These are phyloP conservation scores for Cladosporium sp. DNA, from an alignment of 2,329 filamentous ascomycete species.

Conservation along the genomic window DNA sequence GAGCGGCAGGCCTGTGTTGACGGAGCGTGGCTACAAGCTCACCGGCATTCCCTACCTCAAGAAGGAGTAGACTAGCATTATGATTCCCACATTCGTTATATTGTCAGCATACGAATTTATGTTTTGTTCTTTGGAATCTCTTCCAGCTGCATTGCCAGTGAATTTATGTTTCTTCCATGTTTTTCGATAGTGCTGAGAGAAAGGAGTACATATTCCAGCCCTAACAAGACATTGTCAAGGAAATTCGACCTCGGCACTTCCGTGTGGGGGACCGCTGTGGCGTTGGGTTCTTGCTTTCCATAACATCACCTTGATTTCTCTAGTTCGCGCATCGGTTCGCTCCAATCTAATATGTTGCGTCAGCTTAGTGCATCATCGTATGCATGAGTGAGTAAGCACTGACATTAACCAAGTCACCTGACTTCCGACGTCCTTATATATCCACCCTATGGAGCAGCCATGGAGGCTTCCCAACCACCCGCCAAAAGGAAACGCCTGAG, in stretches of 20 bases:
- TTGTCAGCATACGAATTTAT: background rate
- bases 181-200: background rate
- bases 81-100: background rate
- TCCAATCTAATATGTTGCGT: background rate
- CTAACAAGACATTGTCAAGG: background rate
- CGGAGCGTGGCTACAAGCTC: constrained; percentile 47
- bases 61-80: constrained; percentile 4
- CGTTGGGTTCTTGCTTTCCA: background rate
- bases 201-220: background rate
- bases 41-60: constrained; percentile 52
- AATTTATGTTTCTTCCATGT: background rate
- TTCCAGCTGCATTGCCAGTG: background rate
- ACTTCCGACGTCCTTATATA: background rate
- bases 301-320: background rate
- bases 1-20: constrained; percentile 41
- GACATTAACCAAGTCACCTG: background rate
- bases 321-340: background rate
- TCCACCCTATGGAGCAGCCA: background rate
- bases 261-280: background rate
- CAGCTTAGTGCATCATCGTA: background rate
- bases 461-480: constrained; percentile 1
- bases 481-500: constrained; percentile 14
- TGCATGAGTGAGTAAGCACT: background rate
- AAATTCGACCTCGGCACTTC: background rate
- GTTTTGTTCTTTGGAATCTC: background rate